Conservation (phyloP, 345 rosid genomes). For the Combretum micranthum region DNA sequence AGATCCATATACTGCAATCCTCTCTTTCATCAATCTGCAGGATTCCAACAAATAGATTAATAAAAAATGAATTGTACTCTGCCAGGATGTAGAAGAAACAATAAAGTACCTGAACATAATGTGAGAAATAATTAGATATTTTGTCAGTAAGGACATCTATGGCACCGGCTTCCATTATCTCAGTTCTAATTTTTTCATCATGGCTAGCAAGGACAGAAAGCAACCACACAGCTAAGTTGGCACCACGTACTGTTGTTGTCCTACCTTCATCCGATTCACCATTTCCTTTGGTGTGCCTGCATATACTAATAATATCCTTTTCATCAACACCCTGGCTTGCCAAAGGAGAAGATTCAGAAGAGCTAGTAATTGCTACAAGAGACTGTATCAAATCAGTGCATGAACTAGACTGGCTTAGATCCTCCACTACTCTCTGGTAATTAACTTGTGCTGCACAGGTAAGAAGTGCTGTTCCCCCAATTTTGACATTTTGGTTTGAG, state of each 20-base stretch:
- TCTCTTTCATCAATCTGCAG: slow-evolving; percentile 78
- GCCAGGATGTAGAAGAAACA: slow-evolving; percentile 1
- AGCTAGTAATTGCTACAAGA: slow-evolving; percentile 60
- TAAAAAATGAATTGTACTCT: slow-evolving; percentile 9
- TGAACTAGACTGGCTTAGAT: slow-evolving; percentile 70
- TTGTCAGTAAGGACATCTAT: slow-evolving; percentile 80
- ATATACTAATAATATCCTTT: slow-evolving; percentile 54
- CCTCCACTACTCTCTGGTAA: slow-evolving; percentile 73
- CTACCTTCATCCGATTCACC: slow-evolving; percentile 40
- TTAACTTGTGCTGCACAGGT: slow-evolving; percentile 90
- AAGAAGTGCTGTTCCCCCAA: slow-evolving; percentile 93
- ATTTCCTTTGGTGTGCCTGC: slow-evolving; percentile 39
- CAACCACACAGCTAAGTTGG: slow-evolving; percentile 78
- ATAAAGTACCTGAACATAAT: slow-evolving; percentile 60
- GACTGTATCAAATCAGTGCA: slow-evolving; percentile 62
- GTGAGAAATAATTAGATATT: slow-evolving; percentile 50
- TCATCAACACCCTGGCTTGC: slow-evolving; percentile 41
- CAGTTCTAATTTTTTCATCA: slow-evolving; percentile 66
- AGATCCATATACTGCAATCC: slow-evolving; percentile 90
- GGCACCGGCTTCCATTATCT: slow-evolving; percentile 90
- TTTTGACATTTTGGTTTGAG: slow-evolving; percentile 57
- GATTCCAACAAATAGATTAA: slow-evolving; percentile 14
- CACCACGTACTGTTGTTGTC: slow-evolving; percentile 57
- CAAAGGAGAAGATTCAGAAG: slow-evolving; percentile 34
- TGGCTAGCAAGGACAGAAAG: slow-evolving; percentile 91